These are phyloP conservation scores for Ogataea pignaliae DNA, from an alignment of 805 yeast genomes.

Conservation along the genomic window DNA sequence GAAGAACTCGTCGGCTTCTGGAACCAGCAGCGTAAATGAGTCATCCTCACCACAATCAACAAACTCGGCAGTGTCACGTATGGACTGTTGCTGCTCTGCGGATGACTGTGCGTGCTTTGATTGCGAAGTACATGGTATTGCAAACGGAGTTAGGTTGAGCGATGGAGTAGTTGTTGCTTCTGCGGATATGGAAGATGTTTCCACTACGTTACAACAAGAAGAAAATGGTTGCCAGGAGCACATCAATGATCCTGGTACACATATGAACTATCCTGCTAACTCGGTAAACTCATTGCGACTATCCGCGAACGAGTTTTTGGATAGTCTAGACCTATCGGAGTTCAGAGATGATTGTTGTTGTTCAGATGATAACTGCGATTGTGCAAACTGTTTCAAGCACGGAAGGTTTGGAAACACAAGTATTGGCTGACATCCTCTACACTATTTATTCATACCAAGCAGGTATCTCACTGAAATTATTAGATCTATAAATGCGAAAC, in stretches of 20 bases:
- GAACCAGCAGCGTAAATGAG: neutral
- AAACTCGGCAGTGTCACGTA: conserved; percentile 3
- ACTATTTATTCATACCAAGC: too few species aligned
- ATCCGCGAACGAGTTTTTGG: conserved; percentile 18
- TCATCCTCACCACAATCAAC: conserved; percentile 2
- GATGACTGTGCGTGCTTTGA: conserved; percentile 32
- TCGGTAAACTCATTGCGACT: conserved; percentile 5
- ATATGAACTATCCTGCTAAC: neutral
- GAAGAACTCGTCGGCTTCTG: neutral
- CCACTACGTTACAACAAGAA: too few species aligned
- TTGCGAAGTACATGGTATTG: conserved; percentile 32
- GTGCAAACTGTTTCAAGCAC: conserved; percentile 30
- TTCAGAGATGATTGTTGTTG: conserved; percentile 28
- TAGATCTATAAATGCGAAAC: neutral
- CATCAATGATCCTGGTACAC: too few species aligned
- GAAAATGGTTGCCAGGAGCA: too few species aligned
- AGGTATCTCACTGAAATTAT: neutral
- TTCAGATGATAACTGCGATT: conserved; percentile 29
- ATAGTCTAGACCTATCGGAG: conserved; percentile 17
- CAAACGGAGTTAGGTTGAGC: conserved; percentile 24
- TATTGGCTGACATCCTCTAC: neutral
- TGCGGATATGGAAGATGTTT: too few species aligned
- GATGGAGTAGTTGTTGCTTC: conserved; percentile 19
- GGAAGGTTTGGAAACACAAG: conserved; percentile 21
- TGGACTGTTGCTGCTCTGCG: conserved; percentile 28